Evolutionary conservation across 202 grass and related monocot species (phyloP), one percentile per base, ranked within the genome.

Genomic region (Cymbopogon flexuosus): DNA sequence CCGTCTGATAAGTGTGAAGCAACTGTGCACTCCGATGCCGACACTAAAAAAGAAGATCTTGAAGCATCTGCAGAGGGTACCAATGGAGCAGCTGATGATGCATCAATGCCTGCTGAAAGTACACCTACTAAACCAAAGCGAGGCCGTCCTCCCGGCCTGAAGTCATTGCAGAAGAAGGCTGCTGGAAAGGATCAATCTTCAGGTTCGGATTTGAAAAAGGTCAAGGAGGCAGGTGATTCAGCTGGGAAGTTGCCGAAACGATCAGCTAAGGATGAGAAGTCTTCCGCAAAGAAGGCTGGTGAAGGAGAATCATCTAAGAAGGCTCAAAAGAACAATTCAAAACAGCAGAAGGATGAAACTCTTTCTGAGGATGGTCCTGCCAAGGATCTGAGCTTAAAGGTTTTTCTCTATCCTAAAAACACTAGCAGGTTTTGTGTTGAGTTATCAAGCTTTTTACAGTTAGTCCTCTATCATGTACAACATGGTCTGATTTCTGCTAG

Each of bases 241-340:
- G 76, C 84, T 47, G 85, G 77, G 11, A 97, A 88, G 68, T 83
- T 34, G 76, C 80, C 70, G 35, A 86, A 86, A 54, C 82, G 59
- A 27, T 68, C 75, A 73, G 68, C 47, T 21, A 89, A 90, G 87
- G 79, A 82, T 81, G 83, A 83, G 73, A 78, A 88, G 54, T 33
- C 77, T 68, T 73, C 68, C n/a, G 46, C 45, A 65, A 83, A 58
- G 74, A 91, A 87, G 75, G 23, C 60, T 83, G 46, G 57, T 67
- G 62, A 89, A 63, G 89, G 36, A 75, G 78, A 85, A 80, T 89
- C 84, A 66, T 89, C 70, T 45, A 88, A 85, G 77, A 91, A 85
- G 85, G 65, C 57, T 19, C 62, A 69, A 70, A 87, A 82, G 64
- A 51, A 31, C 78, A 87, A 47, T 73, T 73, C 27, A 39, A 87